A percentile compares a stretch with the other conserved stretches of the same genome.
These are phyloP conservation scores for Trichopus zeylanicus DNA, from an alignment of 116 monocot species.

Conservation along the genomic window DNA sequence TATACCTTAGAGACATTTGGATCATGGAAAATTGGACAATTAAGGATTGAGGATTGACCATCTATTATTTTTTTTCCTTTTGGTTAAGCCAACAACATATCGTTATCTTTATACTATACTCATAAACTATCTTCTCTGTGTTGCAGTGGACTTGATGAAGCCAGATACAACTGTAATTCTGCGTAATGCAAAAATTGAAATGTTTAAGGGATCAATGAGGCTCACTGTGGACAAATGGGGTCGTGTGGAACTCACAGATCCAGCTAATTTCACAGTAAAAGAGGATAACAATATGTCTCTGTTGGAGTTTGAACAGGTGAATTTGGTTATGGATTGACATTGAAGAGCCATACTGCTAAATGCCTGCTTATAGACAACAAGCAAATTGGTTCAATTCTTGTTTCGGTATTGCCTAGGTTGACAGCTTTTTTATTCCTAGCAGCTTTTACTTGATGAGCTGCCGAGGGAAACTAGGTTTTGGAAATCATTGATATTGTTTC, in stretches of 20 bases:
- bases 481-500: too few relatives aligned
- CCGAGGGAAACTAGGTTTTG: too few relatives aligned
- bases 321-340: conserved; percentile 26
- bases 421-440: not conserved
- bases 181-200: conserved; percentile 61
- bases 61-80: too few relatives aligned
- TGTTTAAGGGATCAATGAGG: conserved; percentile 68
- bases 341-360: not conserved
- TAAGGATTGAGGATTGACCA: too few relatives aligned
- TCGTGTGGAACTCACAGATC: conserved; percentile 32
- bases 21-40: too few relatives aligned
- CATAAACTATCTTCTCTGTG: too few relatives aligned
- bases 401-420: not conserved
- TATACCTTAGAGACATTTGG: too few relatives aligned
- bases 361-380: not conserved
- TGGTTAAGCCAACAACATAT: too few relatives aligned
- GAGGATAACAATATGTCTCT: conserved; percentile 57
- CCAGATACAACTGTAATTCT: conserved; percentile 23
- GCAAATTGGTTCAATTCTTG: not conserved
- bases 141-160: conserved; percentile 55
- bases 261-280: conserved; percentile 45
- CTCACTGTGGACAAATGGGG: conserved; percentile 72
- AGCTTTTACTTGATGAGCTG: too few relatives aligned
- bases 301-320: conserved; percentile 48
- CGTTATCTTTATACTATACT: too few relatives aligned